Base-by-base conservation (phyloP, 2,329 filamentous ascomycete species). In the Shiraia bambusicola region DNA sequence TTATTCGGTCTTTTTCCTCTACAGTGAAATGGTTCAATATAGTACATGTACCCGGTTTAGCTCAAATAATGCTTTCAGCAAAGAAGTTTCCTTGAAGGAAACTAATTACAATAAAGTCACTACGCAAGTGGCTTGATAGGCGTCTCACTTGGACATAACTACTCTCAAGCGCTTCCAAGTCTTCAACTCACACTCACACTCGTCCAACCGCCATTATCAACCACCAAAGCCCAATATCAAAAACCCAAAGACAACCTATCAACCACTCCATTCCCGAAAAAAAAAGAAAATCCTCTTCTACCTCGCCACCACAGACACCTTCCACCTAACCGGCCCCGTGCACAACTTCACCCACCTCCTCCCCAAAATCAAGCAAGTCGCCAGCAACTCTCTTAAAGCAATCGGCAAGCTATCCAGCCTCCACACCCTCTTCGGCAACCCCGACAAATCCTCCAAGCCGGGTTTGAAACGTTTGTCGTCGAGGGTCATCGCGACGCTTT, bases 281-380 rank as follows among this genome's bases (percentile, higher is more conserved):
- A n/a, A n/a, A n/a, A n/a, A n/a, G n/a, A n/a, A n/a, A 30, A 56
- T 56, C 8, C 44, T 58, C 46, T 50, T 49, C 45, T 63, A 61
- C 45, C 58, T 64, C 24, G 47, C 50, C 37, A 35, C 50, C 50
- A 51, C 40, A 11, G 58, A 64, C 45, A 37, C 38, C 6, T 47
- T 48, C 47, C 27, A 35, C 5, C 41, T 57, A 41, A 15, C 47
- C 41, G 56, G 58, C 32, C 60, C 60, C 6, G 37, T 36, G 2
- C 19, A 35, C 2, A 26, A 16, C 4, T 63, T 61, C 51, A 15
- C 28, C 0, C 37, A 45, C 28, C 52, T 63, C n/a, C 30, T 58
- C 29, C 49, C 49, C 6, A 12, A 22, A 2, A 54, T 63, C 44
- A 13, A 46, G 33, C 16, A 37, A 15, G 13, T 45, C 1, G 37